phyloP scores from a whole-genome alignment of 202 grass and related monocot genomes.

The Schoenoplectus tabernaemontani region DNA sequence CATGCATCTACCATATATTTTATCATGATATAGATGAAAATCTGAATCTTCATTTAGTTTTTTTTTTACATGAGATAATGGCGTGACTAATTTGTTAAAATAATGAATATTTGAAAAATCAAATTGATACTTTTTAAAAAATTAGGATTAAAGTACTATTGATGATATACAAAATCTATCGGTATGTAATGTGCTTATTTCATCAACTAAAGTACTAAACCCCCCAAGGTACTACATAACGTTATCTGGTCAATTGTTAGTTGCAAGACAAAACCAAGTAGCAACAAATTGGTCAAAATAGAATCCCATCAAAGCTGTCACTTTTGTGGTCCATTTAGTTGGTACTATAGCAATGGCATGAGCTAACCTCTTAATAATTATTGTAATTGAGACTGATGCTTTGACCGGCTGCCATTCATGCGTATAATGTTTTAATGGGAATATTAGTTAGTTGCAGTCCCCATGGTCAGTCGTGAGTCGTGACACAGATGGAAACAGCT shows the following conservation, averaged over 20 bases:
- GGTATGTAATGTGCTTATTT: too few relatives aligned
- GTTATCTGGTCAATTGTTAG: background rate
- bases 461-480: background rate
- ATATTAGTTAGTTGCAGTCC: conserved; percentile 6
- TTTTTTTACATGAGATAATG: too few relatives aligned
- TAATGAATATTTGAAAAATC: too few relatives aligned
- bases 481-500: background rate
- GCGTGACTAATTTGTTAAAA: too few relatives aligned
- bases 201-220: too few relatives aligned
- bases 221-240: too few relatives aligned
- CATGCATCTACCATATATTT: too few relatives aligned
- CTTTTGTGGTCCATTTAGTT: conserved; percentile 6
- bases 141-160: too few relatives aligned
- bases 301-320: conserved; percentile 7
- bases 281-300: conserved; percentile 1
- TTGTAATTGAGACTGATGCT: background rate
- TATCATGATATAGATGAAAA: too few relatives aligned
- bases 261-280: background rate
- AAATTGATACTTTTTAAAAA: too few relatives aligned
- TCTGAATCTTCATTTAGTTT: background rate
- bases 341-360: background rate
- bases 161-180: too few relatives aligned
- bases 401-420: background rate
- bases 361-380: background rate
- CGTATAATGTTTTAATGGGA: background rate